Base-by-base conservation (phyloP, 1,139 yeast species). In the Pichia inconspicua region DNA sequence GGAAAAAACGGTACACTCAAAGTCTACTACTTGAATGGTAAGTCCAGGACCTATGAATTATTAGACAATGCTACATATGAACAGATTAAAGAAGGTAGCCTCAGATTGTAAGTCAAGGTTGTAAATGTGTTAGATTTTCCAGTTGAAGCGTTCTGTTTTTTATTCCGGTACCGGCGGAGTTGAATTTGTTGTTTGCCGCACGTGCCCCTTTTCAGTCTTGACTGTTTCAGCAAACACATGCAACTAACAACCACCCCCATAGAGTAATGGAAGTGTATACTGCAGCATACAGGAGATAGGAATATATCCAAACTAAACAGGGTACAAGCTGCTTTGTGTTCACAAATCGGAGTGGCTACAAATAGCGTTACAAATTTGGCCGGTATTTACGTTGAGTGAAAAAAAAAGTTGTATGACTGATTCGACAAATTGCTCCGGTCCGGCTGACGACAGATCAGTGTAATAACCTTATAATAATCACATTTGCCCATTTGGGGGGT, bases 11-110 rank as follows among this genome's bases (percentile, higher is more conserved):
- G 82, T 3, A 63, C 66, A 25, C 90, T 84, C 46, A 58, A 42
- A 66, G 77, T 89, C 44, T 89, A 80, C 67, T 87, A 94, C 85
- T 71, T 87, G 57, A 77, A 78, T 54, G 43, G 46, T 30, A 71
- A 70, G 44, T 69, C 72, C 25, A 62, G 62, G 41, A 68, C 65
- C 40, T 89, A 88, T 63, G 76, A 72, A 40, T 49, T 38, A 4
- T 38, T 64, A 25, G 54, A 53, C 34, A 48, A 47, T 4, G 28
- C 40, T 1, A 46, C 39, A 2, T 62, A 55, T 46, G 38, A 44
- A 1, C 47, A 41, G 2, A 60, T 63, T 25, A 44, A 45, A 4
- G 22, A 40, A 3, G 62, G 65, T n/a, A 46, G 36, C 4, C 45
- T 60, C 5, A 53, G 66, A 17, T 40, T 63, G 5, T 62, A 43